These are phyloP conservation scores for Phytophthora ohioensis DNA, from an alignment of 352 stramenopile genomes.

Conservation along the genomic window DNA sequence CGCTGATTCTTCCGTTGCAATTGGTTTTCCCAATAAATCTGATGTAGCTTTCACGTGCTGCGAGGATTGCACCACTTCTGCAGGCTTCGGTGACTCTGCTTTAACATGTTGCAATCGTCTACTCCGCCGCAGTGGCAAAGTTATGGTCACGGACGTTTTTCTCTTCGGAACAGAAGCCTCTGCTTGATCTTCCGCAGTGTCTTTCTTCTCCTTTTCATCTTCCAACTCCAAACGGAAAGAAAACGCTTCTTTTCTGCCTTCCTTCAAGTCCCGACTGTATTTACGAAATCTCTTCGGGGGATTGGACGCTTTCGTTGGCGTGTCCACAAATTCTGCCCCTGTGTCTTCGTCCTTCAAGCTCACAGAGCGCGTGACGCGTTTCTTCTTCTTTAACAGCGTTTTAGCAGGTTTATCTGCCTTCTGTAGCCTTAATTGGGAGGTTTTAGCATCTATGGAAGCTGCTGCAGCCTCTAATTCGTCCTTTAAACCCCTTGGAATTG, in stretches of 20 bases:
- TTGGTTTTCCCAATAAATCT: not conserved
- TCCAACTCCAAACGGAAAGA: constrained; percentile 21
- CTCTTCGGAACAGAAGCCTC: constrained; percentile 1
- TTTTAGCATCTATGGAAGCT: not conserved
- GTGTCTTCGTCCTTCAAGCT: constrained; percentile 40
- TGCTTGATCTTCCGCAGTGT: not conserved
- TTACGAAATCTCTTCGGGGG: constrained; percentile 55
- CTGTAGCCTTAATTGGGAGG: not conserved
- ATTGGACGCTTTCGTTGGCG: constrained; percentile 45
- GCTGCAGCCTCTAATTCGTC: not conserved
- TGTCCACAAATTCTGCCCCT: constrained; percentile 50
- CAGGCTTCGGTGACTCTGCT: constrained; percentile 26
- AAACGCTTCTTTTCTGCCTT: constrained; percentile 11
- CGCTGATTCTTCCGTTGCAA: constrained; percentile 10
- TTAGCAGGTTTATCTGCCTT: constrained; percentile 11
- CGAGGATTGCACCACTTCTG: not conserved
- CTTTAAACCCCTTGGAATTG: constrained; percentile 1
- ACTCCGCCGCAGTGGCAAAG: constrained; percentile 36
- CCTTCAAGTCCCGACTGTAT: constrained; percentile 26
- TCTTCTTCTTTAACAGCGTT: constrained; percentile 42
- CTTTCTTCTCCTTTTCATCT: constrained; percentile 1
- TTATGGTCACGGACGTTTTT: constrained; percentile 19
- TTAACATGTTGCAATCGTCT: constrained; percentile 34
- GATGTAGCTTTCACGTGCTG: not conserved
- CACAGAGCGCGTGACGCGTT: constrained; percentile 48